Evolutionary conservation across 768 basidiomycete species (phyloP).

Genomic region (Termitomyces titanicus): DNA sequence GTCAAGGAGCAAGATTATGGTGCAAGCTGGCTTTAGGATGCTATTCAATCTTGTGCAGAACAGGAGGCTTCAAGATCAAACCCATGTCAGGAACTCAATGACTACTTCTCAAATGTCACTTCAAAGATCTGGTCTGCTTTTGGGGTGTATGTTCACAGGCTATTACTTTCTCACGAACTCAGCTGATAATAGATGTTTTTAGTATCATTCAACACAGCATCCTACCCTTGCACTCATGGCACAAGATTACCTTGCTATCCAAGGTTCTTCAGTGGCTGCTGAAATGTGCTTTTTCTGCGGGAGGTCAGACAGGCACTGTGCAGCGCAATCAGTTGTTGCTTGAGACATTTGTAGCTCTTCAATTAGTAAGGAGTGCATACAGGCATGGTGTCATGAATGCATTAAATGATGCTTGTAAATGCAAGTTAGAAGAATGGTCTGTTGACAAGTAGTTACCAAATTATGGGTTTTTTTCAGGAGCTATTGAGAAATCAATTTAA

Average conservation of each 20-base stretch:
- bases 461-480: not conserved
- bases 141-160: not conserved
- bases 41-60: not conserved
- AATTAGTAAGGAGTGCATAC: conserved; percentile 15
- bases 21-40: too few relatives aligned
- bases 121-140: not conserved
- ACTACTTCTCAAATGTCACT: conserved; percentile 4
- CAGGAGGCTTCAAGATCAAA: not conserved
- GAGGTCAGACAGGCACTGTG: conserved; percentile 20
- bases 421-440: not conserved
- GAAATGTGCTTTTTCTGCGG: conserved; percentile 28
- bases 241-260: conserved; percentile 16
- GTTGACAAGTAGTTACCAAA: not conserved
- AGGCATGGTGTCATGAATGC: conserved; percentile 7
- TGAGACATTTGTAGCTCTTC: conserved; percentile 12
- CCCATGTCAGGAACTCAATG: not conserved
- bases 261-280: conserved; percentile 23
- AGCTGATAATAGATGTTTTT: not conserved
- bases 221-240: not conserved
- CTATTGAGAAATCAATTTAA: not conserved
- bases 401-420: not conserved
- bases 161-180: not conserved
- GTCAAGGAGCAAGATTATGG: conserved; percentile 16
- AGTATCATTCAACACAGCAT: not conserved
- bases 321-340: conserved; percentile 7